Evolutionary conservation across 257 asterid genomes (phyloP).

Genomic region (Solanum tacnaense): DNA sequence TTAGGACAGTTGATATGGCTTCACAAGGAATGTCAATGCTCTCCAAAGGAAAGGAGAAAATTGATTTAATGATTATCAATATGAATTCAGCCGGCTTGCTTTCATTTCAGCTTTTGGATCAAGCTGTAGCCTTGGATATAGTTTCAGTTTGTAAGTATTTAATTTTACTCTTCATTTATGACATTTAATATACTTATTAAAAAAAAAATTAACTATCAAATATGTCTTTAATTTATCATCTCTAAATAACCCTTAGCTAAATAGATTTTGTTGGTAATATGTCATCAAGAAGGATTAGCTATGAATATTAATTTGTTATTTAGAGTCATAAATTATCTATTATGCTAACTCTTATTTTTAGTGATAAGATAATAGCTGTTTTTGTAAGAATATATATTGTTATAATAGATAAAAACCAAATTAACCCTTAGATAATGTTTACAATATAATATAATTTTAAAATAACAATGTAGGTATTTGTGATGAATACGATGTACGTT

Average conservation of each 20-base stretch:
- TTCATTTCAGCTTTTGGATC: not conserved
- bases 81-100: not conserved
- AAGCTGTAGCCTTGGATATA: not conserved
- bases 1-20: not conserved
- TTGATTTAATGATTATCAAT: not conserved
- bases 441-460: not conserved
- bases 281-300: not conserved
- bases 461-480: not conserved
- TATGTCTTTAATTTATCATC: not conserved
- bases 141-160: not conserved
- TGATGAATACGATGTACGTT: not conserved
- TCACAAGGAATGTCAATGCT: not conserved
- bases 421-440: too few species aligned
- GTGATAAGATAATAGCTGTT: not conserved
- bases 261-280: not conserved
- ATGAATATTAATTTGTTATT: not conserved
- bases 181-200: not conserved
- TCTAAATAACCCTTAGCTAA: not conserved
- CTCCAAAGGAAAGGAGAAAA: not conserved
- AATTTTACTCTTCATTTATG: not conserved
- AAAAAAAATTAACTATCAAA: not conserved
- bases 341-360: not conserved
- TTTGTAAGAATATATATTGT: not conserved
- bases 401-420: not conserved
- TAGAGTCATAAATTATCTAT: not conserved